Conservation (phyloP, 2,329 filamentous ascomycete species). For the Lecanosticta acicola region DNA sequence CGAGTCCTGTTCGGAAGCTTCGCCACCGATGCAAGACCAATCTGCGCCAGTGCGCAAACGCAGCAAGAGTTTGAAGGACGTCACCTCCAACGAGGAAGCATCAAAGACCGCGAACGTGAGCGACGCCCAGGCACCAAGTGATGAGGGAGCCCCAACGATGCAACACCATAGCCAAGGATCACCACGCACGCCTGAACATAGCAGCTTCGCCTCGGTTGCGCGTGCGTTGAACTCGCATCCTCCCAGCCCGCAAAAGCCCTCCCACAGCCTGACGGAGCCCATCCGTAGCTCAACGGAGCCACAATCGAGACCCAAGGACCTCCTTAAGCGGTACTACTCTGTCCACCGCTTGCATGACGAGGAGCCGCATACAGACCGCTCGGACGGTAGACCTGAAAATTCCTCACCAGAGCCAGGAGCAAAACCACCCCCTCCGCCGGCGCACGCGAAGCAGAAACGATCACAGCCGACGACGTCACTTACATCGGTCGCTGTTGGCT, state of each 20-base stretch:
- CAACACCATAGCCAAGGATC: not conserved
- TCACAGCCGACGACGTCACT: not conserved
- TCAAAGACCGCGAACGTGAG: too few species aligned
- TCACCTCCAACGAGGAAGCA: too few species aligned
- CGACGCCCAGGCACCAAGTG: too few species aligned
- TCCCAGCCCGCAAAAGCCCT: not conserved
- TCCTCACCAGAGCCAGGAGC: not conserved
- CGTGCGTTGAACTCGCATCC: constrained; percentile 10
- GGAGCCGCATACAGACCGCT: not conserved
- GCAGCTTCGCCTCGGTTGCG: constrained; percentile 4
- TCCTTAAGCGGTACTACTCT: constrained; percentile 6
- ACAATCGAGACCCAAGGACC: not conserved
- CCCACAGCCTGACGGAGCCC: not conserved
- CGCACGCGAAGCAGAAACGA: not conserved
- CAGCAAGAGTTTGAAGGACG: constrained; percentile 12
- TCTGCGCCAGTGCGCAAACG: constrained; percentile 7
- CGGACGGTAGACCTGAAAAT: not conserved
- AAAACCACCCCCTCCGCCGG: too few species aligned
- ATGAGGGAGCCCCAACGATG: not conserved
- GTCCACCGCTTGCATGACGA: not conserved
- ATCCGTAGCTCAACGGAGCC: not conserved
- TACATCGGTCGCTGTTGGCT: constrained; percentile 8
- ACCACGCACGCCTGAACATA: not conserved
- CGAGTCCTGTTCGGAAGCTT: constrained; percentile 5
- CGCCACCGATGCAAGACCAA: constrained; percentile 1